Base-by-base conservation (phyloP, 106 monocot species). In the Platanthera zijinensis region DNA sequence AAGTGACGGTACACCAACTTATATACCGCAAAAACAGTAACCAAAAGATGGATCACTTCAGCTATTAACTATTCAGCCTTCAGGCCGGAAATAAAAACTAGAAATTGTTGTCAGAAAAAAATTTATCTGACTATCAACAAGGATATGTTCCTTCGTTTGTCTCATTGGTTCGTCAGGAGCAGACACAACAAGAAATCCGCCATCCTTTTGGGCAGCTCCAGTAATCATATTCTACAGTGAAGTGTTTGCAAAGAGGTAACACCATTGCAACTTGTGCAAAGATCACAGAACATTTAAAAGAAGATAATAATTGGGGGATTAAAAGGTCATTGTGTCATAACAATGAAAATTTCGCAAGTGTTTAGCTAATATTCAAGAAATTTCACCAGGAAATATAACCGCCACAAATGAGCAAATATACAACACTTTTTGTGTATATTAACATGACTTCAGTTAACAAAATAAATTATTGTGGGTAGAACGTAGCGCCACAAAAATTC, bases 201-300 rank as follows among this genome's bases (percentile, higher is more conserved):
- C 96, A 82, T 96, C 96, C 93, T 93, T 93, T 85, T 96, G 96
- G 57, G 93, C 96, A 84, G 96, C 96, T 77, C 96, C 96, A 73
- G 96, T 96, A 77, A 96, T 96, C 96, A 96, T 96, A 77, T 96
- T 96, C 96, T 95, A 77, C 57, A 75, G 81, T 52, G 59, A 47
- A 7, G 46, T 14, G 5, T 48, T n/a, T 78, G 48, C 25, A 49
- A 67, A 80, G 46, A 18, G 52, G 52, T 51, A 49, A 77, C 39
- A 39, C 7, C 25, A 14, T 64, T 8, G 9, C 2, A 19, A 25
- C 19, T 2, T 72, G 7, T 71, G 48, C 12, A 72, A 5, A 48
- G 8, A 72, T 50, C 8, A 50, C 17, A 48, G 28, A 74, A 17
- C 21, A 71, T 71, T 6, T 9, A 46, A 50, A 74, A 74, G 13